A percentile compares a stretch with the other conserved stretches of the same genome.
These are phyloP conservation scores for Cladosporium oxysporum DNA, from an alignment of 2,329 filamentous ascomycete genomes.

Conservation along the genomic window DNA sequence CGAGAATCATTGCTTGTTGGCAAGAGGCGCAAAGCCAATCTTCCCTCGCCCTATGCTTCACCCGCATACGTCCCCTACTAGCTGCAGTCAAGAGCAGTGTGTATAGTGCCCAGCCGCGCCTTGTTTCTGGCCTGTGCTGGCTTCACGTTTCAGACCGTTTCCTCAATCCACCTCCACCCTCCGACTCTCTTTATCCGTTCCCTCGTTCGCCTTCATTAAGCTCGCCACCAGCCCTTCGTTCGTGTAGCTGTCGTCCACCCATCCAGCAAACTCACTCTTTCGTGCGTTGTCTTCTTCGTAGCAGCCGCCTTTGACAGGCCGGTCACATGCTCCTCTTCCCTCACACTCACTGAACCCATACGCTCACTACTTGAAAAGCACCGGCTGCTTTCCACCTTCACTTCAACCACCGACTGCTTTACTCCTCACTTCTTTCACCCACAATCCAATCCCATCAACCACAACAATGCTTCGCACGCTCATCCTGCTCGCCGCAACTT, in stretches of 20 bases:
- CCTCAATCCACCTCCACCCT: constrained; percentile 13
- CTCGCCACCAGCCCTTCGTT: constrained; percentile 6
- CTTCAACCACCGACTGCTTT: background rate
- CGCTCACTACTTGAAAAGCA: constrained; percentile 15
- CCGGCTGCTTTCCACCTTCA: constrained; percentile 6
- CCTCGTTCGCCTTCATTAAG: constrained; percentile 6
- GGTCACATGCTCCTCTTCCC: constrained; percentile 1
- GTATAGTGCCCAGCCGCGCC: constrained; percentile 17
- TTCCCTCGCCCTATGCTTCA: background rate
- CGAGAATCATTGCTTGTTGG: constrained; percentile 2
- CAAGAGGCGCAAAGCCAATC: constrained; percentile 6
- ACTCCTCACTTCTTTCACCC: background rate
- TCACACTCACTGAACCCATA: background rate
- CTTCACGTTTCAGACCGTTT: constrained; percentile 19
- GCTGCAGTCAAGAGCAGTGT: constrained; percentile 12
- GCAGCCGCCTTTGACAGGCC: constrained; percentile 20
- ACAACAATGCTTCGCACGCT: constrained; percentile 25
- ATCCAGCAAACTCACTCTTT: constrained; percentile 18
- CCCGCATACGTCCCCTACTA: constrained; percentile 11
- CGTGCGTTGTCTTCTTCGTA: constrained; percentile 8
- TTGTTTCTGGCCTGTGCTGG: constrained; percentile 13
- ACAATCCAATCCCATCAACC: background rate
- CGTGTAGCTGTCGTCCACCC: constrained; percentile 10
- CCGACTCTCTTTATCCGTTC: constrained; percentile 5
- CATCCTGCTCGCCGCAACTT: constrained; percentile 50